Evolutionary conservation across 179 eudicot genomes (phyloP).

Genomic region (Amaranthus tricolor): DNA sequence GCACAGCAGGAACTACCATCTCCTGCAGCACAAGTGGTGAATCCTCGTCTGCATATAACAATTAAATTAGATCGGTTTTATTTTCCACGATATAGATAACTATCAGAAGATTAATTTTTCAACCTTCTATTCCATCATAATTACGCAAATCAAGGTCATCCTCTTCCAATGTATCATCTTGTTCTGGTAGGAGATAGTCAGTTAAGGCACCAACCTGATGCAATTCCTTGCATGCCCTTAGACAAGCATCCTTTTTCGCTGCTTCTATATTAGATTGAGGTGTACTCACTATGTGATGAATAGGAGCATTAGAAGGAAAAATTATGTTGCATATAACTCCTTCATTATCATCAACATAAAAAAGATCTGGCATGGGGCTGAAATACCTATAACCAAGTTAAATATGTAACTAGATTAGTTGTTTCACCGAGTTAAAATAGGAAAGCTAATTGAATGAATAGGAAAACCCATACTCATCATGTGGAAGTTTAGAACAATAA

Average conservation of each 20-base stretch:
- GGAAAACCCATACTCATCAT: slow-evolving; percentile 74
- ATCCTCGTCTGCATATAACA: slow-evolving; percentile 57
- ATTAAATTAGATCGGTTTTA: slow-evolving; percentile 17
- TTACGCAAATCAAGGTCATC: slow-evolving; percentile 40
- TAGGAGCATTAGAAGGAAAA: slow-evolving; percentile 94
- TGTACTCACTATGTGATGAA: slow-evolving; percentile 53
- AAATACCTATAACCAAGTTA: slow-evolving; percentile 56
- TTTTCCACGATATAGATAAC: slow-evolving; percentile 5
- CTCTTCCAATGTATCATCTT: slow-evolving; percentile 45
- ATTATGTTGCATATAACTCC: slow-evolving; percentile 69
- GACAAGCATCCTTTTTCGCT: slow-evolving; percentile 90
- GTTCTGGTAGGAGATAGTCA: slow-evolving; percentile 83
- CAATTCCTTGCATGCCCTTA: slow-evolving; percentile 84
- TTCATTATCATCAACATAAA: slow-evolving; percentile 58
- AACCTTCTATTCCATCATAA: slow-evolving; percentile 70
- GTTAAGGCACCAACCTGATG: slow-evolving; percentile 88
- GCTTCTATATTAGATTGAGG: slow-evolving; percentile 77
- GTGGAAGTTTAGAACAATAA: slow-evolving; percentile 95
- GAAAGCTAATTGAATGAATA: slow-evolving; percentile 3
- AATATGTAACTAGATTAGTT: neutral
- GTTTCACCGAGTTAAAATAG: neutral
- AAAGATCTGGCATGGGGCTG: slow-evolving; percentile 65
- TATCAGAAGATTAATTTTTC: slow-evolving; percentile 1
- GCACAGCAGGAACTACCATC: slow-evolving; percentile 81
- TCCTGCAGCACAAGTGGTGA: slow-evolving; percentile 71